Percentiles rank a stretch among this genome's conserved stretches.
Conservation (phyloP, 1,139 yeast species). For the Yamadazyma sp. region DNA sequence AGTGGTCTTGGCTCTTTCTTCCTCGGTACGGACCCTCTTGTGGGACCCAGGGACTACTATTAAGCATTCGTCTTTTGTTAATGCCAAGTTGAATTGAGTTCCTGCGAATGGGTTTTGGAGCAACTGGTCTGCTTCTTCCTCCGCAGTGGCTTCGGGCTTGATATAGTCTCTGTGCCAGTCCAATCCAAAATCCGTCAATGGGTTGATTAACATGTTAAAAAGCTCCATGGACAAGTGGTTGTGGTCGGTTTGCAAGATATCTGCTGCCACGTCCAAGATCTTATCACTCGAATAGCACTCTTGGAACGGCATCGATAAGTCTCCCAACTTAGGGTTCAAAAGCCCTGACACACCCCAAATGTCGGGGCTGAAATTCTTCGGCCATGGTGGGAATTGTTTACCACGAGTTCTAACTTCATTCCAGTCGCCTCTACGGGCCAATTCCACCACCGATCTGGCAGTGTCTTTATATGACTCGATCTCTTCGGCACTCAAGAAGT, state of each 20-base stretch:
- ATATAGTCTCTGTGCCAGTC: conserved; percentile 61
- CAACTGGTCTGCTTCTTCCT: conserved; percentile 45
- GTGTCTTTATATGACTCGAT: conserved; percentile 37
- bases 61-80: conserved; percentile 50
- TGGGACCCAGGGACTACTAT: conserved; percentile 56
- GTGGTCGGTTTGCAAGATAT: conserved; percentile 43
- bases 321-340: conserved; percentile 50
- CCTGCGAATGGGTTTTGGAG: conserved; percentile 49
- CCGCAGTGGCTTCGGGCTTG: conserved; percentile 48
- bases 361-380: conserved; percentile 52
- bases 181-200: conserved; percentile 54
- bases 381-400: conserved; percentile 64
- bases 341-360: conserved; percentile 59
- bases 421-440: conserved; percentile 55
- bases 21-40: conserved; percentile 45
- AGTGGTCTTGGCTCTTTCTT: conserved; percentile 46
- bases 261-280: conserved; percentile 42
- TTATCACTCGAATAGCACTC: conserved; percentile 45
- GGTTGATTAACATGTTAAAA: conserved; percentile 57
- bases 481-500: conserved; percentile 44
- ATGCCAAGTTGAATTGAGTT: conserved; percentile 55
- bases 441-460: conserved; percentile 41
- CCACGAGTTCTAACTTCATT: conserved; percentile 53
- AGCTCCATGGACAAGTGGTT: conserved; percentile 50
- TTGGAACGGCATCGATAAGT: conserved; percentile 41